Evolutionary conservation across 768 basidiomycete species (phyloP), one percentile per base, ranked within the genome.

Genomic region (Kondoa subrosea): DNA sequence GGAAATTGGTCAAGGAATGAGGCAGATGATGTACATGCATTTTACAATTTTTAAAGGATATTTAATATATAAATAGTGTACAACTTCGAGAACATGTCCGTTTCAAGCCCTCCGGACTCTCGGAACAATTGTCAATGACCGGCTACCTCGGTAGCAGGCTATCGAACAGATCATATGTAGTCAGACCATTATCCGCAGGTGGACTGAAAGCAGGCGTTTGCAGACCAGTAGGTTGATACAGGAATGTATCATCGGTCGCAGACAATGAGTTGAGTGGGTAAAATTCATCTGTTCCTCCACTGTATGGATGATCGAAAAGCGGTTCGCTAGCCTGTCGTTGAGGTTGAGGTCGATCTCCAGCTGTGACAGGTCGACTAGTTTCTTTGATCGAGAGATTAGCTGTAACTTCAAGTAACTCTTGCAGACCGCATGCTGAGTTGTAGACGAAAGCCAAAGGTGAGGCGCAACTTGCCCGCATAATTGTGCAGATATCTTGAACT

Each of bases 1-100:
- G 90, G 1, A 82, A 81, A 64, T 86, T 93, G 3, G 29, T 31
- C 12, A 32, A 31, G 8, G 58, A 25, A 15, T 31, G 14, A 25
- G 29, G 29, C 14, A 14, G 12, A 4, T 59, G 25, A 59, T 59
- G 21, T 25, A 25, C 56, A 15, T 56, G 15, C 56, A 59, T 59
- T 12, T 27, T 31, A 31, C 25, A 25, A 31, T 27, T 4, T 25
- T 59, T 15, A 27, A 59, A 4, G 14, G 58, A 25, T 25, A 59
- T 59, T 59, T 25, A 59, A 8, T 59, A 27, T 25, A 25, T 59
- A 25, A 25, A 27, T 15, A 25, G 25, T 12, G 8, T 4, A 27
- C 29, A 25, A 31, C 30, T 15, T 59, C 29, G 58, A 59, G 21
- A 12, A 59, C 25, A 59, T 25, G 25, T 31, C 25, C 21, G 58